Base-by-base conservation (phyloP, 805 yeast genomes). In the Cyberlindnera veronae region DNA sequence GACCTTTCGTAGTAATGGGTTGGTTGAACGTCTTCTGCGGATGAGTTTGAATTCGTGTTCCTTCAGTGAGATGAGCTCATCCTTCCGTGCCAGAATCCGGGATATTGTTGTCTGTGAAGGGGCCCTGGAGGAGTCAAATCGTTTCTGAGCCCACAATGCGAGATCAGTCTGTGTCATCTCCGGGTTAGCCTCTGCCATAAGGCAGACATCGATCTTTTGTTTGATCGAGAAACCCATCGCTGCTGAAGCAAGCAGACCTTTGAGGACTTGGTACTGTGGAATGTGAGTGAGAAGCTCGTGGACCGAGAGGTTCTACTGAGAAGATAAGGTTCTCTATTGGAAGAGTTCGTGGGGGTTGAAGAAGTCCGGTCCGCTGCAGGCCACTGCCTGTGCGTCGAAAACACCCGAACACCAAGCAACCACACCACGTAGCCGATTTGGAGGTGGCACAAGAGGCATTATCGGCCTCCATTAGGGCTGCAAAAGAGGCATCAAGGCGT, bases 81-180 rank as follows among this genome's bases (percentile, higher is more conserved):
- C 75, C 42, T 77, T 77, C 38, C 75, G 72, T 29, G 80, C 74
- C 42, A 80, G 57, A 14, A 80, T 71, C 31, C 86, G 62, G 8
- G 83, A 76, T 4, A 80, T 78, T 3, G 86, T 80, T 3, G 85
- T 81, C 51, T 80, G 86, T 0, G 84, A 76, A 0, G 85, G 84
- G 4, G 79, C 72, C 48, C 64, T 74, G 1, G 63, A 55, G 2
- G 77, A 62, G 18, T 74, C 75, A 51, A 76, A 79, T 14, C 74
- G 66, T 22, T 66, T 60, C 54, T 72, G 72, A 1, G 84, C 84
- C 86, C 86, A 80, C 34, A 63, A 58, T 2, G 85, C 86, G 34
- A 80, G 57, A 45, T 80, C 84, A 11, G 69, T 66, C 55, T 80
- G 86, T 3, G 84, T 80, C 85, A 81, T 77, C 20, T 71, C 71